A percentile compares a stretch with the other conserved stretches of the same genome.
Evolutionary conservation across 139 green algal genomes (phyloP).

Genomic region (Pleodorina starrii): DNA sequence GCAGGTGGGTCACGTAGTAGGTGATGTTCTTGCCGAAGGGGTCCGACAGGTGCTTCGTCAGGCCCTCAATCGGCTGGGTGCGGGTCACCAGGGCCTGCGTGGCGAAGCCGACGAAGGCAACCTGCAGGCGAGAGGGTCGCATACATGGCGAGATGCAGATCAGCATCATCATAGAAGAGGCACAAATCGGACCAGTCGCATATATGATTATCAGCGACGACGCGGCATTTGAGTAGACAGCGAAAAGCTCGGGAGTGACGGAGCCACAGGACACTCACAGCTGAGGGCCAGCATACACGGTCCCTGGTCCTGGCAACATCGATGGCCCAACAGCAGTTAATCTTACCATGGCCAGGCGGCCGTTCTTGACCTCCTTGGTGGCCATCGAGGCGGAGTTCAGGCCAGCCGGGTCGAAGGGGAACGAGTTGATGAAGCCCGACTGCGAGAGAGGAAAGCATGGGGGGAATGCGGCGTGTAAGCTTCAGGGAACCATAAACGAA

Average conservation of each 20-base stretch:
- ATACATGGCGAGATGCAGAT: no score
- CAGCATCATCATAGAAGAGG: no score
- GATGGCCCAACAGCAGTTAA: no score
- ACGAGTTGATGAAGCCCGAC: slow-evolving; percentile 87
- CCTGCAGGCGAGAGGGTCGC: slow-evolving; percentile 53
- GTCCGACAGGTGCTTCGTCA: slow-evolving; percentile 74
- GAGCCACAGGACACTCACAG: no score
- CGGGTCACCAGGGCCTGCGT: slow-evolving; percentile 71
- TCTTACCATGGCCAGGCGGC: slow-evolving; percentile 91
- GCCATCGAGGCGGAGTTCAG: slow-evolving; percentile 86
- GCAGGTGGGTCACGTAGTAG: slow-evolving; percentile 70
- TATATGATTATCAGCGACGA: no score
- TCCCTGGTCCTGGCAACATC: no score
- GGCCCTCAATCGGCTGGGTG: slow-evolving; percentile 75
- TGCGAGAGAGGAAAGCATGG: slow-evolving; percentile 47
- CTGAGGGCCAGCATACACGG: no score
- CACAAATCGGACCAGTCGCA: no score
- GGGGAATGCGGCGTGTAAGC: neutral
- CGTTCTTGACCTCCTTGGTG: slow-evolving; percentile 98
- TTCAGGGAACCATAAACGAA: no score
- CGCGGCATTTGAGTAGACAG: no score
- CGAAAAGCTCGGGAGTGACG: no score
- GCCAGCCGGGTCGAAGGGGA: slow-evolving; percentile 90
- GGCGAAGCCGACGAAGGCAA: slow-evolving; percentile 88
- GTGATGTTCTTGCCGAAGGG: slow-evolving; percentile 88